Conservation (phyloP, 352 stramenopile genomes). For the Pythium vanterpoolii region DNA sequence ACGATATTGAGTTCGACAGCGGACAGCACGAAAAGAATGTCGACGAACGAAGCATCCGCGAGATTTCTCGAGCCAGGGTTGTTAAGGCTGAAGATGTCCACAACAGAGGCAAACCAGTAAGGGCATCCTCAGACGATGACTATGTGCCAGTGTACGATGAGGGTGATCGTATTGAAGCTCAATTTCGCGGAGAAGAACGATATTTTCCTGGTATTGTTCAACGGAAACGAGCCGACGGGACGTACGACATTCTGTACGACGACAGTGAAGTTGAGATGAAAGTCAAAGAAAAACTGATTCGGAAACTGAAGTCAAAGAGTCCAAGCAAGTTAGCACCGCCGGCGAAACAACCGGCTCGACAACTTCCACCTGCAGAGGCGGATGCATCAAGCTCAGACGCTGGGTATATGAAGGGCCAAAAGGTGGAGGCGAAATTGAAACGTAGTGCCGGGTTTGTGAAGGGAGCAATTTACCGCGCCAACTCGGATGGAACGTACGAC, state of each 20-base stretch:
- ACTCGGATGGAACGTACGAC: constrained; percentile 61
- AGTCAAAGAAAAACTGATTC: constrained; percentile 47
- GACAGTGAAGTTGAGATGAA: constrained; percentile 60
- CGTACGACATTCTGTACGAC: constrained; percentile 74
- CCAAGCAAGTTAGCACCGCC: constrained; percentile 24
- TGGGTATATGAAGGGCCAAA: constrained; percentile 45
- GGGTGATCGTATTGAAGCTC: constrained; percentile 48
- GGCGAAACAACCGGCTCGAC: constrained; percentile 5
- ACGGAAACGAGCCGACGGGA: constrained; percentile 41
- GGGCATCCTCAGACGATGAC: constrained; percentile 22
- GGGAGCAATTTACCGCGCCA: constrained; percentile 40
- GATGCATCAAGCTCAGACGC: constrained; percentile 33
- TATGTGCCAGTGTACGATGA: constrained; percentile 25
- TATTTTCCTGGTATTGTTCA: constrained; percentile 48
- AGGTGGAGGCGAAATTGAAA: constrained; percentile 56
- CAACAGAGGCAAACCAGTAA: constrained; percentile 7
- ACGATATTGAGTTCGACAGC: constrained; percentile 70
- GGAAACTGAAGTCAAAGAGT: constrained; percentile 32
- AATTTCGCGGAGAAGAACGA: constrained; percentile 34
- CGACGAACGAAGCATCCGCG: constrained; percentile 38
- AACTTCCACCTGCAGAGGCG: constrained; percentile 20
- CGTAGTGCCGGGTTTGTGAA: constrained; percentile 39
- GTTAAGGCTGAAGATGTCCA: constrained; percentile 26
- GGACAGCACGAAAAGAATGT: constrained; percentile 55
- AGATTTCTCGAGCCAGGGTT: constrained; percentile 37